Evolutionary conservation across 1,139 yeast species (phyloP).

Genomic region (Yamadazyma conglobata): DNA sequence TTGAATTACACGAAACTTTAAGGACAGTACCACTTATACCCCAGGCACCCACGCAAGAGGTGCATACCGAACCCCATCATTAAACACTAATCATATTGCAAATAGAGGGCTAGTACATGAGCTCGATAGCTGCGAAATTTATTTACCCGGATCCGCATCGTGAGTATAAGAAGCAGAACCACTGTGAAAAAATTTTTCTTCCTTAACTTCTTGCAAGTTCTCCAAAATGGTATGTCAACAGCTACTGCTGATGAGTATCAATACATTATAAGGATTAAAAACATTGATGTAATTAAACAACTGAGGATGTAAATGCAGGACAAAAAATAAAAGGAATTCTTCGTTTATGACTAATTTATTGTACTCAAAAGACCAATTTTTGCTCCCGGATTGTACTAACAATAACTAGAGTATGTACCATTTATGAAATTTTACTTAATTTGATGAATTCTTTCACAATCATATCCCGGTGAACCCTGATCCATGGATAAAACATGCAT

Average conservation of each 20-base stretch:
- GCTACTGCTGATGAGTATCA: background rate
- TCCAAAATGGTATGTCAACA: slow-evolving; percentile 7
- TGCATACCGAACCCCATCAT: no score
- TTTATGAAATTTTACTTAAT: slow-evolving; percentile 9
- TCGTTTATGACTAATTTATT: slow-evolving; percentile 50
- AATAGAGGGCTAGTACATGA: no score
- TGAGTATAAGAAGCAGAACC: no score
- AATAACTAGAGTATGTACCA: slow-evolving; percentile 11
- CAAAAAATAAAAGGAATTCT: slow-evolving; percentile 57
- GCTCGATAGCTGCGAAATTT: no score
- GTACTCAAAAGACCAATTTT: no score
- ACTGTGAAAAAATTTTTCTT: slow-evolving; percentile 4
- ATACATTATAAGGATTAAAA: slow-evolving; percentile 12
- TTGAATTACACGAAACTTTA: no score
- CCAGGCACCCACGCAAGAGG: no score
- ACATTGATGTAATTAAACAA: slow-evolving; percentile 16
- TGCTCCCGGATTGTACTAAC: slow-evolving; percentile 10
- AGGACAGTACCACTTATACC: no score
- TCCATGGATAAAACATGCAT: slow-evolving; percentile 77
- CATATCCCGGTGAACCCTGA: slow-evolving; percentile 65
- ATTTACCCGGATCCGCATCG: no score
- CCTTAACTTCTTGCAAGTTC: slow-evolving; percentile 1
- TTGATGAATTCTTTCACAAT: slow-evolving; percentile 43
- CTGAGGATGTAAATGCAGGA: slow-evolving; percentile 72
- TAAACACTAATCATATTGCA: no score